Percentiles rank a stretch among this genome's conserved stretches.
Conservation (phyloP, 2,329 filamentous ascomycete species). For the Macroventuria anomochaeta region DNA sequence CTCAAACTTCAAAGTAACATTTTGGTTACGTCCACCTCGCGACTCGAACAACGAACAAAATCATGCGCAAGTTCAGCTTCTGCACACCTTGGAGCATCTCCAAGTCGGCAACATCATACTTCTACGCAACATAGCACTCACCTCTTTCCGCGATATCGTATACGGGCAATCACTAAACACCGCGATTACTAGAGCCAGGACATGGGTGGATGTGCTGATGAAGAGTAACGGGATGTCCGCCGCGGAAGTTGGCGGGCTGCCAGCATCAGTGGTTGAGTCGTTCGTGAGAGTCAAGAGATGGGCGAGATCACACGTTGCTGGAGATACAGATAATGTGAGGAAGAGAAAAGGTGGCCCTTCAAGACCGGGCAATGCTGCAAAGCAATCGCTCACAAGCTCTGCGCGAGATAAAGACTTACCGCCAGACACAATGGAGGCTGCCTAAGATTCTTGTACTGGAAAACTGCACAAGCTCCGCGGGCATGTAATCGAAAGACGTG, state of each 20-base stretch:
- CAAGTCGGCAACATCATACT: slow-evolving; percentile 78
- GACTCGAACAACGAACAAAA: slow-evolving; percentile 21
- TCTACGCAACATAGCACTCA: slow-evolving; percentile 78
- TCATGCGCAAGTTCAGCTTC: slow-evolving; percentile 44
- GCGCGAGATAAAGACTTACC: slow-evolving; percentile 33
- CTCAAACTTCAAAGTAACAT: slow-evolving; percentile 79
- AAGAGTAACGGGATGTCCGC: slow-evolving; percentile 59
- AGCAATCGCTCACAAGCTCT: slow-evolving; percentile 18
- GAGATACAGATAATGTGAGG: slow-evolving; percentile 18
- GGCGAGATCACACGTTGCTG: slow-evolving; percentile 72
- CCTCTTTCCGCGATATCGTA: slow-evolving; percentile 76
- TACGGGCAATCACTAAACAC: slow-evolving; percentile 82
- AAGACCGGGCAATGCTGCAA: slow-evolving; percentile 12
- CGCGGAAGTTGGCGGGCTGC: slow-evolving; percentile 50
- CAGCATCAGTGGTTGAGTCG: slow-evolving; percentile 65
- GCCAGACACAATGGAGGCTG: slow-evolving; percentile 42
- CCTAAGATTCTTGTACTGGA: slow-evolving; percentile 10
- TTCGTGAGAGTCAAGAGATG: slow-evolving; percentile 74
- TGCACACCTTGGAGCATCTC: slow-evolving; percentile 56
- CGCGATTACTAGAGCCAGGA: slow-evolving; percentile 69
- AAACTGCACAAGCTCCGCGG: neutral
- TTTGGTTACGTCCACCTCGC: slow-evolving; percentile 70
- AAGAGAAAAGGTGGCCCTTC: slow-evolving; percentile 29
- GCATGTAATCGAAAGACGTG: neutral
- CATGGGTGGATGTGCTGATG: slow-evolving; percentile 71